Evolutionary conservation across 2,329 filamentous ascomycete species (phyloP), one percentile per base, ranked within the genome.

Genomic region (Fusarium illudens): DNA sequence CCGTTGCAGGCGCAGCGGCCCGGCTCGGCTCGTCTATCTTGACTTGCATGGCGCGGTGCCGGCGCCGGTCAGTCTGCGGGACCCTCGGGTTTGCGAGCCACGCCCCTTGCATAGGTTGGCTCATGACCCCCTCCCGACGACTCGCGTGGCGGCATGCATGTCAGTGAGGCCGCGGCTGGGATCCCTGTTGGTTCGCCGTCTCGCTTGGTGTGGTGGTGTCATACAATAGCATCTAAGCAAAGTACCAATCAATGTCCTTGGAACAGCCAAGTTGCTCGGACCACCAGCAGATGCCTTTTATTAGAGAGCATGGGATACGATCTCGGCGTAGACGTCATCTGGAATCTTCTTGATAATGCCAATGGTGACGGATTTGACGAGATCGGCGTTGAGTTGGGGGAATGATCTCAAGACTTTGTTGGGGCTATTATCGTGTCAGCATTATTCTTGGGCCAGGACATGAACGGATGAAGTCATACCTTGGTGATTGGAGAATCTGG

Each of bases 341-440:
- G 96, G 95, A 57, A 99, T 94, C 83, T 94, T 96, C 72, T 91
- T 90, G 60, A 97, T 91, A 73, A 97, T 91, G 54, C 90, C 90
- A 71, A 97, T 89, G 1, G 95, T 95, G 59, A 96, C 87, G 46
- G 89, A 89, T 77, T 96, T 96, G 74, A 97, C 92, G 69, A 91
- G 89, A 72, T 93, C 90, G 5, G 94, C 92, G 71, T 97, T 90
- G 25, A 97, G 84, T 5, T 91, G 88, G 7, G 94, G 94, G 72
- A 97, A 93, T 2, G 92, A 94, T 59, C 94, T 87, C n/a, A 97
- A 84, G 15, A 97, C 87, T 76, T 96, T 96, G 75, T 96, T 97
- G 10, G 96, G 96, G 74, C 96, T 98, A n/a, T 20, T 69, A 17
- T 10, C 11, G 15, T 50, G 73, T 80, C 69, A 78, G 72, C 46